phyloP scores from a whole-genome alignment of 805 yeast genomes.

The Candida fluviatilis region DNA sequence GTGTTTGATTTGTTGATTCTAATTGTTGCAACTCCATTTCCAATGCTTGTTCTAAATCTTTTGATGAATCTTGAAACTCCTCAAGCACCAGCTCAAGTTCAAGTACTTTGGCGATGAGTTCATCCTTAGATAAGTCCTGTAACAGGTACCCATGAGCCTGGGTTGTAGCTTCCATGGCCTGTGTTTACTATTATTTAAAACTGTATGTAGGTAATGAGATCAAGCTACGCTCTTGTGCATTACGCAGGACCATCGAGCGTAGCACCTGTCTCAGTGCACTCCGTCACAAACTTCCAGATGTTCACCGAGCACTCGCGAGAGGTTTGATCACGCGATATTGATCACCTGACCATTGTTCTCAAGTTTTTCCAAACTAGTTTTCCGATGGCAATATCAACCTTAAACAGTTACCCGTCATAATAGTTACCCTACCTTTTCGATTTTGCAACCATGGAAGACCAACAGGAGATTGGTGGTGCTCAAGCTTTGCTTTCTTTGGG shows the following conservation, averaged over 20 bases:
- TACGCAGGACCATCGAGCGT: too few relatives aligned
- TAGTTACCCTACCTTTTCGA: slow-evolving; percentile 6
- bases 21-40: slow-evolving; percentile 38
- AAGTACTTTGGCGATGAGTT: slow-evolving; percentile 14
- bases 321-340: too few relatives aligned
- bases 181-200: too few relatives aligned
- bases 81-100: slow-evolving; percentile 34
- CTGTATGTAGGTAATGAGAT: not conserved
- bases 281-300: too few relatives aligned
- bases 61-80: slow-evolving; percentile 42
- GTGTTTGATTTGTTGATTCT: slow-evolving; percentile 20
- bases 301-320: too few relatives aligned
- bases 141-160: not conserved
- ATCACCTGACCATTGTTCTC: not conserved
- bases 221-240: too few relatives aligned
- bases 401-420: slow-evolving; percentile 3
- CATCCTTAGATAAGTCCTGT: slow-evolving; percentile 4
- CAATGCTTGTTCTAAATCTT: slow-evolving; percentile 41
- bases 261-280: too few relatives aligned
- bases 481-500: slow-evolving; percentile 42
- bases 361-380: too few relatives aligned
- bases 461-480: slow-evolving; percentile 44
- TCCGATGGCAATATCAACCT: too few relatives aligned
- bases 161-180: not conserved
- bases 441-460: slow-evolving; percentile 10